Conservation (phyloP, 345 rosid species). For the Iberis pinnata region DNA sequence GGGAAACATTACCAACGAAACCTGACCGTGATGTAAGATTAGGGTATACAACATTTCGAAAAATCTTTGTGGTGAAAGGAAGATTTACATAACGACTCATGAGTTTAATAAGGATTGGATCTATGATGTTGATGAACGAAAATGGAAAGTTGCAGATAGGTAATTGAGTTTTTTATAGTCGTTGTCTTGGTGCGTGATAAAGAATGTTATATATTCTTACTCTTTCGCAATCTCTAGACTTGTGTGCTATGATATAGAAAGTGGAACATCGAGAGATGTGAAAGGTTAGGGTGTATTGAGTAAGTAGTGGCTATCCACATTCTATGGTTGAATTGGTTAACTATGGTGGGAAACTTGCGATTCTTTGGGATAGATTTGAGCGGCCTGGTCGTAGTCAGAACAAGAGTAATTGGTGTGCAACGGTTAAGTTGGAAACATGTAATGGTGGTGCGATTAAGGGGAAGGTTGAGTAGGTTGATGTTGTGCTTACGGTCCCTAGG, state of each 20-base stretch:
- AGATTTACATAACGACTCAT: background rate
- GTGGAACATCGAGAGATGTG: constrained; percentile 4
- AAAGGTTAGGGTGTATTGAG: constrained; percentile 2
- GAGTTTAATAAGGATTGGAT: constrained; percentile 2
- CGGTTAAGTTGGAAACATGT: background rate
- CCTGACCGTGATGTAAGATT: background rate
- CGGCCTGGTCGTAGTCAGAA: constrained; percentile 6
- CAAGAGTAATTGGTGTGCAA: constrained; percentile 14
- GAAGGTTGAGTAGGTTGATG: constrained; percentile 5
- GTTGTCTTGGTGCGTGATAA: constrained; percentile 17
- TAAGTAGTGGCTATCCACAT: background rate
- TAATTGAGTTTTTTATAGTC: background rate
- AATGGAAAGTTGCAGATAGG: constrained; percentile 10
- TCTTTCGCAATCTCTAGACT: background rate
- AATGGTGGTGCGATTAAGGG: background rate
- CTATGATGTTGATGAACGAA: constrained; percentile 10
- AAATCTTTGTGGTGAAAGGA: constrained; percentile 3
- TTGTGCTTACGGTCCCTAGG: constrained; percentile 10
- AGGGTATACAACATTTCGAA: background rate
- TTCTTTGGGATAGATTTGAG: constrained; percentile 9
- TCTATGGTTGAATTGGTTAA: constrained; percentile 5
- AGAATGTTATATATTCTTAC: constrained; percentile 17
- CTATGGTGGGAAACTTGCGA: constrained; percentile 13
- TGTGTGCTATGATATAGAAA: constrained; percentile 8
- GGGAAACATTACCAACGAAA: constrained; percentile 5